Conservation (phyloP, 75 land plant genomes). For the Gnetum montanum region DNA sequence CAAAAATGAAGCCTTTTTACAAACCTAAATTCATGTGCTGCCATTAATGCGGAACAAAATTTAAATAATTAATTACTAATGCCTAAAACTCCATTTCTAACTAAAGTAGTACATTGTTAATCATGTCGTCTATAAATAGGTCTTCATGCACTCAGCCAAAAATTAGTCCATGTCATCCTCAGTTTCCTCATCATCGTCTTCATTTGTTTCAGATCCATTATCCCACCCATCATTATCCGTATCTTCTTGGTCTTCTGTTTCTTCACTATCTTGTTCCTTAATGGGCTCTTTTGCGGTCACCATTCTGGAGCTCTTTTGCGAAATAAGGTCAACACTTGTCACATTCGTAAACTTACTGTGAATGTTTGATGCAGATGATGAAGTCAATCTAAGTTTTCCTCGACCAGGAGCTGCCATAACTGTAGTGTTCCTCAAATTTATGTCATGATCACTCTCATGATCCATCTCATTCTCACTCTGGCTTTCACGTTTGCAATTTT, state of each 20-base stretch:
- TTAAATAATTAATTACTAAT: no score
- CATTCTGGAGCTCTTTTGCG: constrained; percentile 17
- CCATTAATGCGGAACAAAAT: no score
- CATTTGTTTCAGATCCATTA: constrained; percentile 27
- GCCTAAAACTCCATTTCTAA: no score
- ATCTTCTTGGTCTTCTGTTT: constrained; percentile 79
- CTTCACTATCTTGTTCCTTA: constrained; percentile 75
- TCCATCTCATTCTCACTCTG: constrained; percentile 60
- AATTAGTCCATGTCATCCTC: constrained; percentile 52
- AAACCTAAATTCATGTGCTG: no score
- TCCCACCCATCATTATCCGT: constrained; percentile 59
- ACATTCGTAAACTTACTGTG: constrained; percentile 20
- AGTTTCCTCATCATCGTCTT: constrained; percentile 60
- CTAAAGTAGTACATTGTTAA: no score
- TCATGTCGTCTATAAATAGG: no score
- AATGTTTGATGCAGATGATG: constrained; percentile 33
- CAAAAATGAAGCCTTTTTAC: no score
- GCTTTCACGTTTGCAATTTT: constrained; percentile 26
- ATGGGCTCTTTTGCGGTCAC: constrained; percentile 21
- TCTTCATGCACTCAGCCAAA: no score
- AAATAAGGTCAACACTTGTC: constrained; percentile 6
- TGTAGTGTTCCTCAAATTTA: constrained; percentile 14
- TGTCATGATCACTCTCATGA: constrained; percentile 58
- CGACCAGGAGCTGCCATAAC: constrained; percentile 28
- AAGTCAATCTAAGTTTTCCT: constrained; percentile 35